A percentile compares a stretch with the other conserved stretches of the same genome.
These are phyloP conservation scores for Aspergillus costaricaensis DNA, from an alignment of 2,329 filamentous ascomycete genomes.

Conservation along the genomic window DNA sequence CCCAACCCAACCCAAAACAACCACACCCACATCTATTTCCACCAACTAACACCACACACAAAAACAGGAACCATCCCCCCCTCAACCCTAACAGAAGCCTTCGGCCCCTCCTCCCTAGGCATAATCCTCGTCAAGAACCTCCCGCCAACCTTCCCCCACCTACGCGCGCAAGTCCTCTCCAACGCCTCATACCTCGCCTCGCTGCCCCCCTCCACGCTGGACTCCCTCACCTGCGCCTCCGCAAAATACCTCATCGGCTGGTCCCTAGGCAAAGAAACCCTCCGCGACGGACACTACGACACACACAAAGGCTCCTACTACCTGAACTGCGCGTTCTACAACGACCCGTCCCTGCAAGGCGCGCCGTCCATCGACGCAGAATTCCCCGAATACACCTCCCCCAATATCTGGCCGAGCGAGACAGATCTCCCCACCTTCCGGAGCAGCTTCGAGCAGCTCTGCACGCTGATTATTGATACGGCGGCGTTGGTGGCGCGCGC, in stretches of 20 bases:
- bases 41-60: background rate
- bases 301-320: slow-evolving; percentile 67
- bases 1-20: background rate
- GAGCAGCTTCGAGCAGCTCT: slow-evolving; percentile 71
- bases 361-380: slow-evolving; percentile 33
- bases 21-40: background rate
- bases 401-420: slow-evolving; percentile 83
- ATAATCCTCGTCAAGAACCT: slow-evolving; percentile 93
- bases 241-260: slow-evolving; percentile 65
- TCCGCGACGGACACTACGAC: slow-evolving; percentile 63
- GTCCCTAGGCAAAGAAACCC: slow-evolving; percentile 65
- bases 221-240: slow-evolving; percentile 44
- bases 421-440: slow-evolving; percentile 73
- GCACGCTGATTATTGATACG: slow-evolving; percentile 81
- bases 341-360: slow-evolving; percentile 39
- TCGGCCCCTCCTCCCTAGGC: slow-evolving; percentile 85
- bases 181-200: slow-evolving; percentile 89
- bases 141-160: slow-evolving; percentile 67
- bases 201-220: slow-evolving; percentile 55
- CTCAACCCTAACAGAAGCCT: slow-evolving; percentile 62
- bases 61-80: slow-evolving; percentile 44
- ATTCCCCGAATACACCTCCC: slow-evolving; percentile 73
- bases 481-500: slow-evolving; percentile 86
- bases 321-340: slow-evolving; percentile 61
- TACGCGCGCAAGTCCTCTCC: slow-evolving; percentile 75